phyloP scores from a whole-genome alignment of 257 asterid genomes.

The Jasminum sambac region DNA sequence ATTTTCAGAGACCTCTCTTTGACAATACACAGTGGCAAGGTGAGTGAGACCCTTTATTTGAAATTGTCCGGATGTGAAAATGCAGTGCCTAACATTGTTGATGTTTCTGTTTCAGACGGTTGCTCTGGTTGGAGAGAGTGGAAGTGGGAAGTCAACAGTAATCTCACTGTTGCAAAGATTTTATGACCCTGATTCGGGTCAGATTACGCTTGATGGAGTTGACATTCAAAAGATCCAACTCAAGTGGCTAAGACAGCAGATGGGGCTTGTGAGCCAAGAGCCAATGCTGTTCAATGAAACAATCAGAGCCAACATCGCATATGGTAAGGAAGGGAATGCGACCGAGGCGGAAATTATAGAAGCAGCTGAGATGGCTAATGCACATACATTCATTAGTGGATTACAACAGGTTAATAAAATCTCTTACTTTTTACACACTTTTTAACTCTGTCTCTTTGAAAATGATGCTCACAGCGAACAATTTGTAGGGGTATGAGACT shows the following conservation, averaged over 20 bases:
- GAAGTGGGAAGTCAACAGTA: slow-evolving; percentile 80
- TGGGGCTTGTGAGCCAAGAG: slow-evolving; percentile 82
- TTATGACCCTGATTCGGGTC: slow-evolving; percentile 60
- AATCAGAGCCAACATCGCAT: slow-evolving; percentile 64
- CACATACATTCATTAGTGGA: slow-evolving; percentile 70
- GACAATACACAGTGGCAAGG: slow-evolving; percentile 59
- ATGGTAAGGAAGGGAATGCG: slow-evolving; percentile 59
- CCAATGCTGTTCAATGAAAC: slow-evolving; percentile 62
- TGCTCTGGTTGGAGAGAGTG: slow-evolving; percentile 81
- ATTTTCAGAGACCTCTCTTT: slow-evolving; percentile 53
- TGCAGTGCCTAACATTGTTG: neutral
- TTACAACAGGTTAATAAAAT: slow-evolving; percentile 41
- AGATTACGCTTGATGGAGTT: slow-evolving; percentile 51
- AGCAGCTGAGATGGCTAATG: slow-evolving; percentile 70
- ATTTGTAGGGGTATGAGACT: slow-evolving; percentile 60
- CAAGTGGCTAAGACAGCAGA: slow-evolving; percentile 72
- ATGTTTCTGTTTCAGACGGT: slow-evolving; percentile 41
- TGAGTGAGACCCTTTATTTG: slow-evolving; percentile 28
- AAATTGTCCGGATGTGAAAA: neutral
- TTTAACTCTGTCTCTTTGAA: neutral
- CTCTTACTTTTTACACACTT: neutral
- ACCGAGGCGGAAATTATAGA: slow-evolving; percentile 60
- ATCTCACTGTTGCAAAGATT: slow-evolving; percentile 56
- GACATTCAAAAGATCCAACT: slow-evolving; percentile 53
- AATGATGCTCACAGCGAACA: neutral